Evolutionary conservation across 805 yeast genomes (phyloP).

Genomic region (Hanseniaspora pseudoguilliermondii): DNA sequence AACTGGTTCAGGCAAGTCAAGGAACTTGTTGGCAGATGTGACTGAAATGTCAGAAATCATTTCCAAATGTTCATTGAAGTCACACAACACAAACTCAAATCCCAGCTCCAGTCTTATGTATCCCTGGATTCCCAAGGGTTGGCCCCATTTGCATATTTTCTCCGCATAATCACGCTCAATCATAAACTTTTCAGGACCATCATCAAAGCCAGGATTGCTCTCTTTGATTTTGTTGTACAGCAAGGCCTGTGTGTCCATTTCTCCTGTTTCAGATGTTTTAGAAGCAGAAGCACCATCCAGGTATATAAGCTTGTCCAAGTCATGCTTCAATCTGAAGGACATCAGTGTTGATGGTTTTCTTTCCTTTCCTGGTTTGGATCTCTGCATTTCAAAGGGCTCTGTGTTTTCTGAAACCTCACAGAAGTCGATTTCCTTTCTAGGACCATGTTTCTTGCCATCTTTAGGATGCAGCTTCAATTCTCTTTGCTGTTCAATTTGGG

Average conservation of each 20-base stretch:
- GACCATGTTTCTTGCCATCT: conserved; percentile 15
- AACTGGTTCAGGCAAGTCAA: conserved; percentile 30
- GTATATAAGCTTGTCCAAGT: conserved; percentile 37
- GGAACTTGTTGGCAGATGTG: conserved; percentile 26
- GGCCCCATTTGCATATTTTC: conserved; percentile 43
- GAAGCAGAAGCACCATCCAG: conserved; percentile 66
- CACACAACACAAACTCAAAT: conserved; percentile 49
- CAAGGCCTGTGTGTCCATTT: conserved; percentile 46
- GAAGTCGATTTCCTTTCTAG: conserved; percentile 14
- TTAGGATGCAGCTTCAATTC: conserved; percentile 18
- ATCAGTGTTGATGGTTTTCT: conserved; percentile 23
- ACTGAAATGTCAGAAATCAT: conserved; percentile 36
- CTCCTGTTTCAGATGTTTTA: conserved; percentile 37
- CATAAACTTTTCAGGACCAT: conserved; percentile 16
- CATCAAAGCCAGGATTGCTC: conserved; percentile 7
- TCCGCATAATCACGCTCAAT: conserved; percentile 38
- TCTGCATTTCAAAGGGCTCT: not conserved
- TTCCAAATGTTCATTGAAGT: conserved; percentile 37
- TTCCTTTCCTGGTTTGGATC: not conserved
- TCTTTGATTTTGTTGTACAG: conserved; percentile 26
- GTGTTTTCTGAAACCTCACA: not conserved
- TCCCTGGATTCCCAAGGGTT: conserved; percentile 45
- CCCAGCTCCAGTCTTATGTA: conserved; percentile 47
- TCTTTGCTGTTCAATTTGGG: not conserved
- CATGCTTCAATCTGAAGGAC: conserved; percentile 37